Evolutionary conservation across 306 rosid genomes (phyloP).

Genomic region (Acmispon strigosus): DNA sequence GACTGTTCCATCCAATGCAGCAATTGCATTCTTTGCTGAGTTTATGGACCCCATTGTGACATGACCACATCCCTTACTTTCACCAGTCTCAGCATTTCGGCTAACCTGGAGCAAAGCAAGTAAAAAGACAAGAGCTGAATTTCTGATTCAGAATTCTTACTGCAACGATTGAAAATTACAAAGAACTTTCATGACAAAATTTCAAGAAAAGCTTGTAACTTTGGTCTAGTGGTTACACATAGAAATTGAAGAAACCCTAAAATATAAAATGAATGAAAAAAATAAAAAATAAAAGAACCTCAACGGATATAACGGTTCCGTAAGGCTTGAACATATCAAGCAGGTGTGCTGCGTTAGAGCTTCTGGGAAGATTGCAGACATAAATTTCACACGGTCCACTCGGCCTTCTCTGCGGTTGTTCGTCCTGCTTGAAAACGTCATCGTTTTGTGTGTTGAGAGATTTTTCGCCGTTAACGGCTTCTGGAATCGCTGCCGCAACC

Average conservation of each 20-base stretch:
- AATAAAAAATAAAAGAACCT: conserved; percentile 9
- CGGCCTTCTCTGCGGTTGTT: not conserved
- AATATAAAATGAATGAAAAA: not conserved
- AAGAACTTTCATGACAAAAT: not conserved
- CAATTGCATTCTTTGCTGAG: conserved; percentile 40
- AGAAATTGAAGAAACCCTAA: not conserved
- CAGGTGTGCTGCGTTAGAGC: conserved; percentile 35
- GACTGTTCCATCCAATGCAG: conserved; percentile 46
- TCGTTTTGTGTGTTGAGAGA: conserved; percentile 2
- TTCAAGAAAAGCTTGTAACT: not conserved
- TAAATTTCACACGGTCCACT: conserved; percentile 41
- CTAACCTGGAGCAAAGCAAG: conserved; percentile 27
- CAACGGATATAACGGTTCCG: conserved; percentile 36
- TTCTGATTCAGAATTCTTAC: not conserved
- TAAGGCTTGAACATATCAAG: conserved; percentile 40
- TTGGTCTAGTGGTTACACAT: not conserved
- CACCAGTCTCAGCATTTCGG: conserved; percentile 42
- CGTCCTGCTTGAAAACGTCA: not conserved
- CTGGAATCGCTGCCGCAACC: conserved; percentile 5
- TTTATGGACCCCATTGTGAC: conserved; percentile 43
- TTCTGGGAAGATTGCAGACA: conserved; percentile 54
- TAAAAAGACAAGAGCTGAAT: not conserved
- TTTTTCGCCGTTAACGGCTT: conserved; percentile 1
- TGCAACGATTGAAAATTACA: not conserved
- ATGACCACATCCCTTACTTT: conserved; percentile 50